phyloP scores from a whole-genome alignment of 2,329 filamentous ascomycete genomes.

The Botrytis deweyae region DNA sequence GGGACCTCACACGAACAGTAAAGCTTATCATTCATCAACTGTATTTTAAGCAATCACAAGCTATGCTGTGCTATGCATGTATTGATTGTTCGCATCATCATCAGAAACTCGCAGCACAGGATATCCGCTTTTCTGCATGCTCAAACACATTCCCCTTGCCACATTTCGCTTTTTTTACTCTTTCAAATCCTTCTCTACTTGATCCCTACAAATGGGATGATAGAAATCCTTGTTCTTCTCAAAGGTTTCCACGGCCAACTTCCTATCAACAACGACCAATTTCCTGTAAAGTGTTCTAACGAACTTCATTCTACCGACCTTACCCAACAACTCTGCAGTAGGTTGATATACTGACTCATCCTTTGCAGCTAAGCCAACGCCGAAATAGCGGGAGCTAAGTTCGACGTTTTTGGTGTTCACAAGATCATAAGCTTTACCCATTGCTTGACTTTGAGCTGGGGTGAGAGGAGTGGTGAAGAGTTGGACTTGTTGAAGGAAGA shows the following conservation, averaged over 20 bases:
- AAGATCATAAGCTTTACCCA: slow-evolving; percentile 76
- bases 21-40: background rate
- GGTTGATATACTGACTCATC: slow-evolving; percentile 68
- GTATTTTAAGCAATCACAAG: background rate
- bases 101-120: background rate
- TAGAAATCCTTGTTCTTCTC: slow-evolving; percentile 89
- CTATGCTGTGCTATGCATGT: background rate
- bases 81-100: background rate
- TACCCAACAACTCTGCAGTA: slow-evolving; percentile 71
- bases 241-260: slow-evolving; percentile 78
- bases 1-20: background rate
- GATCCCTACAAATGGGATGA: slow-evolving; percentile 84
- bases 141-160: background rate
- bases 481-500: slow-evolving; percentile 82
- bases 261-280: slow-evolving; percentile 70
- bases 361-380: slow-evolving; percentile 72
- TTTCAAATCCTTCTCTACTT: slow-evolving; percentile 80
- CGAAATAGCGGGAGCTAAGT: slow-evolving; percentile 76
- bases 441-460: slow-evolving; percentile 62
- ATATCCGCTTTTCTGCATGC: slow-evolving; percentile 1
- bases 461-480: slow-evolving; percentile 63
- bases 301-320: slow-evolving; percentile 95
- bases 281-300: slow-evolving; percentile 80
- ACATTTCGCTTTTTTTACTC: background rate
- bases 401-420: slow-evolving; percentile 80